Base-by-base conservation (phyloP, 1,284 basidiomycete genomes). In the Thecaphora thlaspeos region DNA sequence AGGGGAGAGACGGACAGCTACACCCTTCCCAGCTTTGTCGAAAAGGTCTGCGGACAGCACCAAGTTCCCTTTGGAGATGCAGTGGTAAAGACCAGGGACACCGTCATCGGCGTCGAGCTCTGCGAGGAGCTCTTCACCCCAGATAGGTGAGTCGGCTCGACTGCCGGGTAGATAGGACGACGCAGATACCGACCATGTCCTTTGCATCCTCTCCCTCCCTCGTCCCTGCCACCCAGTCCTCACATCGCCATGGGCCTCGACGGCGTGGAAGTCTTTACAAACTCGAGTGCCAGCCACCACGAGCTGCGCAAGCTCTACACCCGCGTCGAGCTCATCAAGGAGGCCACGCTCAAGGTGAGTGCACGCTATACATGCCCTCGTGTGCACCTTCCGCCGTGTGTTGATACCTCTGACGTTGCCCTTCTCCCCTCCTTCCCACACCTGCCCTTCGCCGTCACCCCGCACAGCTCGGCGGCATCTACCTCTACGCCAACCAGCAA, bases 51-150 rank as follows among this genome's bases (percentile, higher is more conserved):
- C 0, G 87, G 87, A n/a, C 93, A 96, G 83, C 89, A 90, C 1
- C 89, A 88, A 77, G 92, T 96, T 0, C 90, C 91, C 0, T 96
- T 98, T 72, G 94, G 94, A 22, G 94, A 98, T 77, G 92, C 89
- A 1, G 90, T 97, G 2, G 80, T 98, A 34, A 89, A 90, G 55
- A 96, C 93, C 0, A 78, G 85, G n/a, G 94, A 98, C 78, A 95
- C 93, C 0, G 93, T 91, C 64, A 88, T 98, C 46, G 94, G 94
- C 11, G 86, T 97, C 14, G 94, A 98, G 80, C 82, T 96, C 9
- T 98, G 94, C 76, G 94, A 98, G 78, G 94, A 98, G 78, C 82
- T 98, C 4, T 98, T 98, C 79, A 98, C 94, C 0, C 94, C 95
- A 0, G 85, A 88, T 30, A 94, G 90, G 90, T 91, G 42, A 22